phyloP scores from a whole-genome alignment of 208 protist species.

The Acanthamoeba rhysodes region DNA sequence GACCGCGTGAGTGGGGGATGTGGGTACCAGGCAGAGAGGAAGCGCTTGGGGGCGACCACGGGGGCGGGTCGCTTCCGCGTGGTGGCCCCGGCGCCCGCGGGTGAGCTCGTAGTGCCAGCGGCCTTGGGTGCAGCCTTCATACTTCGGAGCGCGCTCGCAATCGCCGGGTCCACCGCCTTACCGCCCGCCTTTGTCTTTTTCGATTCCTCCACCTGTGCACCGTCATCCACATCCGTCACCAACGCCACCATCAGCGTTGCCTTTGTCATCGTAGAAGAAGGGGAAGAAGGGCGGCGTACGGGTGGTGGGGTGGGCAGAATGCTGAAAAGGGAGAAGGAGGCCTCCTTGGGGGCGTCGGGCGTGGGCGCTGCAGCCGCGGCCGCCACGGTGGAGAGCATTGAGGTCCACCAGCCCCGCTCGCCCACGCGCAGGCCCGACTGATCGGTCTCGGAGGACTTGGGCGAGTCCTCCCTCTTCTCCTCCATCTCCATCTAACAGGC shows the following conservation, averaged over 20 bases:
- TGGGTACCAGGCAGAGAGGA: not conserved
- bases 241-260: not conserved
- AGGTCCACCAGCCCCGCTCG: constrained; percentile 22
- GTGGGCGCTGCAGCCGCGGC: not conserved
- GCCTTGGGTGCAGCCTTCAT: constrained; percentile 12
- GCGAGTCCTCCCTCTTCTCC: not conserved
- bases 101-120: not conserved
- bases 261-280: not conserved
- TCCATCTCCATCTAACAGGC: not conserved
- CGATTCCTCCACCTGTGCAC: not conserved
- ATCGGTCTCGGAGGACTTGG: not conserved
- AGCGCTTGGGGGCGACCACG: not conserved
- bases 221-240: not conserved
- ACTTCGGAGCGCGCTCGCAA: not conserved
- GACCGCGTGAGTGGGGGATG: too few relatives aligned
- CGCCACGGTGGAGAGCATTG: not conserved
- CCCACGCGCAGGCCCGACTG: not conserved
- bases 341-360: not conserved
- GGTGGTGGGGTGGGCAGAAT: not conserved
- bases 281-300: not conserved
- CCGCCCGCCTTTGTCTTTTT: not conserved
- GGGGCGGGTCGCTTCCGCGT: not conserved
- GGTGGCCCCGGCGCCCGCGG: too few relatives aligned
- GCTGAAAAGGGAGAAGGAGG: constrained; percentile 39
- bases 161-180: not conserved